These are phyloP conservation scores for Fusarium ambrosium DNA, from an alignment of 2,329 filamentous ascomycete species.

Conservation along the genomic window DNA sequence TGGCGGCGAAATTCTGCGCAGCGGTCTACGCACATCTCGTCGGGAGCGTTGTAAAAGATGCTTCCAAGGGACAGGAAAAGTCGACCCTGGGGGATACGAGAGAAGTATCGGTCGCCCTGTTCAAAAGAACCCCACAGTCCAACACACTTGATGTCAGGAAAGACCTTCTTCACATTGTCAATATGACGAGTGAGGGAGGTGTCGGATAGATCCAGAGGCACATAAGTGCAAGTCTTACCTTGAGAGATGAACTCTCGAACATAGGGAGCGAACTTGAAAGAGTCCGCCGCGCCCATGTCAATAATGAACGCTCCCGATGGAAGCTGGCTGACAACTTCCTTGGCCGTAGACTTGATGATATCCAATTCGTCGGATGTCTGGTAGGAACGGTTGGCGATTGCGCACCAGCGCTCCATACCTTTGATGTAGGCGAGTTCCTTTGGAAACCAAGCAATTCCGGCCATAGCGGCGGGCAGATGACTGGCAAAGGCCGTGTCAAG, in stretches of 20 bases:
- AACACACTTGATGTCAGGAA: conserved; percentile 17
- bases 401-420: conserved; percentile 38
- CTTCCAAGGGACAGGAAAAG: conserved; percentile 38
- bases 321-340: conserved; percentile 19
- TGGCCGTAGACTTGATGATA: conserved; percentile 37
- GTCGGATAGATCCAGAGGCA: conserved; percentile 31
- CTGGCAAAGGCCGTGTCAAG: not conserved
- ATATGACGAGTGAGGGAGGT: conserved; percentile 25
- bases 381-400: conserved; percentile 33
- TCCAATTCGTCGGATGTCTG: conserved; percentile 32
- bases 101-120: conserved; percentile 31
- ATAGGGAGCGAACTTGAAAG: conserved; percentile 40
- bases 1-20: conserved; percentile 33
- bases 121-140: conserved; percentile 42
- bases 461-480: not conserved
- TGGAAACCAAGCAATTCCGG: conserved; percentile 24
- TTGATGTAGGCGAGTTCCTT: conserved; percentile 43
- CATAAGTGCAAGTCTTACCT: conserved; percentile 30
- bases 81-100: not conserved
- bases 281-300: conserved; percentile 40
- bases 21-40: conserved; percentile 32
- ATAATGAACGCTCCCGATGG: conserved; percentile 27
- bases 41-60: conserved; percentile 38
- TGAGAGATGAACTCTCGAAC: conserved; percentile 29
- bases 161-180: conserved; percentile 16